Evolutionary conservation across 805 yeast genomes (phyloP).

Genomic region (Schwanniomyces sp.): DNA sequence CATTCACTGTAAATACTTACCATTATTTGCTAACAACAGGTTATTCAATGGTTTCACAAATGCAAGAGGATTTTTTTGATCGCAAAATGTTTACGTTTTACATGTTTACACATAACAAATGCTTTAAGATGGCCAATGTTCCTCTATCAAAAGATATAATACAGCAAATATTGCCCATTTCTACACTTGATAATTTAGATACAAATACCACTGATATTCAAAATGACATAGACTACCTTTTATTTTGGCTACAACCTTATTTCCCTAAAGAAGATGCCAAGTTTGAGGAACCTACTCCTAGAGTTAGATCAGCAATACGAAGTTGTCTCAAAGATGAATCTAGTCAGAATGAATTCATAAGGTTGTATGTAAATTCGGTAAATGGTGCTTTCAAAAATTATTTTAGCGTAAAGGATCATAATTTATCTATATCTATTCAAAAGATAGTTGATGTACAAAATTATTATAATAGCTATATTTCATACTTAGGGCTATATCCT

Average conservation of each 20-base stretch:
- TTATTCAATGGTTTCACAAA: background rate
- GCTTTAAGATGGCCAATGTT: background rate
- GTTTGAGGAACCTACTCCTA: constrained; percentile 26
- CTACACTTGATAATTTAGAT: constrained; percentile 12
- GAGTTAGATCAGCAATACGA: constrained; percentile 37
- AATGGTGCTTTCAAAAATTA: constrained; percentile 14
- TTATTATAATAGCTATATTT: constrained; percentile 22
- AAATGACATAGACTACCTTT: constrained; percentile 32
- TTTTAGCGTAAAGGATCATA: background rate
- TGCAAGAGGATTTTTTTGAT: background rate
- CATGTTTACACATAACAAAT: background rate
- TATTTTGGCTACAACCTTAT: constrained; percentile 33
- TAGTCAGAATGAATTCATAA: constrained; percentile 32
- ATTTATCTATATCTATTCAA: constrained; percentile 6
- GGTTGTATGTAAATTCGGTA: constrained; percentile 33
- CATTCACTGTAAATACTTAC: background rate
- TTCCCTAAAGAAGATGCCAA: constrained; percentile 13
- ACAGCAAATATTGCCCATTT: constrained; percentile 11
- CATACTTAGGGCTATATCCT: constrained; percentile 20
- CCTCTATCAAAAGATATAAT: constrained; percentile 10
- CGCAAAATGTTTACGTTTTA: background rate
- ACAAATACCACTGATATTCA: constrained; percentile 23
- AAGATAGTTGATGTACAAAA: constrained; percentile 16
- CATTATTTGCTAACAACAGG: background rate
- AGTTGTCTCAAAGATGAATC: constrained; percentile 34